Evolutionary conservation across 2,329 filamentous ascomycete species (phyloP).

Genomic region (Mycosphaerella arachidis): DNA sequence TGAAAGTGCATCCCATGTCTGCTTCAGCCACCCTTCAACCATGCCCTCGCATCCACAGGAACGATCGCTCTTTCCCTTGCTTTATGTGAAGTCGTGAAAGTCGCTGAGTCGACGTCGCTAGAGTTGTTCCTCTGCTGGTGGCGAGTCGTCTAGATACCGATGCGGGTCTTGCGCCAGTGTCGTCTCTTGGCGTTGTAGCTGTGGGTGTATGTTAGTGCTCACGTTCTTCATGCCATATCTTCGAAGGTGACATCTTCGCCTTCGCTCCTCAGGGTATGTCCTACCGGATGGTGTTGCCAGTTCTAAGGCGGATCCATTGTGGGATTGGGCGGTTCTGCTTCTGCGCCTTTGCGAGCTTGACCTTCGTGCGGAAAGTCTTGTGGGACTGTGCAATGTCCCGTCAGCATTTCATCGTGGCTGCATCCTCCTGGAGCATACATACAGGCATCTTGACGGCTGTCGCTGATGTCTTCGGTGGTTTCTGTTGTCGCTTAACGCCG

Average conservation of each 20-base stretch:
- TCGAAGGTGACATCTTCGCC: neutral
- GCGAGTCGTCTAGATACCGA: conserved; percentile 83
- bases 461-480: conserved; percentile 14
- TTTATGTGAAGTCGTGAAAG: neutral
- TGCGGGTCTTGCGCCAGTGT: conserved; percentile 99
- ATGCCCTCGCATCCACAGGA: conserved; percentile 9
- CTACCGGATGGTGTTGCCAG: conserved; percentile 99
- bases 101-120: conserved; percentile 10
- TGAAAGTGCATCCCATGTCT: conserved; percentile 6
- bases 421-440: conserved; percentile 13
- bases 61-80: conserved; percentile 4
- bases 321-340: conserved; percentile 99
- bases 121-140: conserved; percentile 7
- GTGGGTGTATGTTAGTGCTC: conserved; percentile 19
- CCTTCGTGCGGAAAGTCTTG: conserved; percentile 99
- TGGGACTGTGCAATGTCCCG: conserved; percentile 65
- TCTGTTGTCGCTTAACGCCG: conserved; percentile 5
- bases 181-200: conserved; percentile 99
- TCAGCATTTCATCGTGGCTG: conserved; percentile 6
- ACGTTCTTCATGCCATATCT: neutral
- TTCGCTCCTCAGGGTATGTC: conserved; percentile 34
- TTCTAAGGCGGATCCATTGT: conserved; percentile 98
- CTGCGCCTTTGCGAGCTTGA: conserved; percentile 99
- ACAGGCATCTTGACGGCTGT: conserved; percentile 34
- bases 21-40: conserved; percentile 11